These are phyloP conservation scores for Saturnispora dispora DNA, from an alignment of 805 yeast species.

Conservation along the genomic window DNA sequence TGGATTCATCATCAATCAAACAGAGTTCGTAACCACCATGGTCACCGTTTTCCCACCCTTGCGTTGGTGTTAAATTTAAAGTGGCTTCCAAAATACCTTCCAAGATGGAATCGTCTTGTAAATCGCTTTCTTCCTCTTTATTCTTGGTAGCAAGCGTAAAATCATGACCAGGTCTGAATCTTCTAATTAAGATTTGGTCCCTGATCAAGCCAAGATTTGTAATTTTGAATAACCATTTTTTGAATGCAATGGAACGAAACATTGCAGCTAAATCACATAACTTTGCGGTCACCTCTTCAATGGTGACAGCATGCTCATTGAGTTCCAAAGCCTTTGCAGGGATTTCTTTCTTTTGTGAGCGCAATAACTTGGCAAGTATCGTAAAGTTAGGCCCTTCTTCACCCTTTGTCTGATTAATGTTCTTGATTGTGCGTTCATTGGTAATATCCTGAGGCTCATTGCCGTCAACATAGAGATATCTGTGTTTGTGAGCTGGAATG, in stretches of 20 bases:
- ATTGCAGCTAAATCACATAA: conserved; percentile 49
- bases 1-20: conserved; percentile 41
- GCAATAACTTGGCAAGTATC: conserved; percentile 13
- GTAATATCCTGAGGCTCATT: conserved; percentile 28
- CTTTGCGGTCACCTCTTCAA: conserved; percentile 21
- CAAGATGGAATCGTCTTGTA: conserved; percentile 22
- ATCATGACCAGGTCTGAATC: conserved; percentile 94
- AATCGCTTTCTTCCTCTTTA: conserved; percentile 21
- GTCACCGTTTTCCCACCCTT: conserved; percentile 84
- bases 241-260: conserved; percentile 52
- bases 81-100: conserved; percentile 68
- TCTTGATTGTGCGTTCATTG: conserved; percentile 27
- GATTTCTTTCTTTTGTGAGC: conserved; percentile 10
- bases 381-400: conserved; percentile 52
- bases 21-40: conserved; percentile 91
- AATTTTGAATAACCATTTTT: conserved; percentile 55
- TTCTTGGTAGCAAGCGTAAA: conserved; percentile 75
- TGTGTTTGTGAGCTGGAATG: conserved; percentile 87
- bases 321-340: conserved; percentile 8
- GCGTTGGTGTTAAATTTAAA: conserved; percentile 68
- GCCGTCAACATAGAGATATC: conserved; percentile 78
- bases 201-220: conserved; percentile 55
- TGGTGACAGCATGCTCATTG: conserved; percentile 15
- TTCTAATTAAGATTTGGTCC: conserved; percentile 63
- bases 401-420: conserved; percentile 22